Conservation (phyloP, 768 basidiomycete species). For the Leccinum incarnatum region DNA sequence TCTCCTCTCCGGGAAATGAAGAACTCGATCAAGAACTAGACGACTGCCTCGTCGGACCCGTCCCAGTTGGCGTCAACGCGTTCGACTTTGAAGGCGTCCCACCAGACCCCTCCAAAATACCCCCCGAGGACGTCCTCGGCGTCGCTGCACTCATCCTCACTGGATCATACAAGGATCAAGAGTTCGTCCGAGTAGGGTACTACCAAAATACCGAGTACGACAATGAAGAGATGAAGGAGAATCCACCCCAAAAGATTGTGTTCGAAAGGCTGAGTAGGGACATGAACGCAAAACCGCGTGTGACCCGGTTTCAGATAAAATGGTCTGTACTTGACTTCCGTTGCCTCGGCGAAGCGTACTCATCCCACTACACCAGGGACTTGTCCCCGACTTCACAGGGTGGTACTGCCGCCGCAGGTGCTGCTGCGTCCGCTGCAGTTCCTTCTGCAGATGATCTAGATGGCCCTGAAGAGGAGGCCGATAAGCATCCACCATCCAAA, state of each 20-base stretch:
- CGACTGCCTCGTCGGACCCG: conserved; percentile 95
- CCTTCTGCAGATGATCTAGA: conserved; percentile 71
- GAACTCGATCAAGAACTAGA: conserved; percentile 96
- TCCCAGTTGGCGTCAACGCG: conserved; percentile 94
- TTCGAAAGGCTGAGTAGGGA: conserved; percentile 84
- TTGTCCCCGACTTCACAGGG: conserved; percentile 50
- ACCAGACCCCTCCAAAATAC: conserved; percentile 82
- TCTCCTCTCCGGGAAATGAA: conserved; percentile 89
- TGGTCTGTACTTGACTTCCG: conserved; percentile 49
- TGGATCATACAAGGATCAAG: conserved; percentile 93
- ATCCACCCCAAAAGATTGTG: conserved; percentile 61
- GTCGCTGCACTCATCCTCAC: conserved; percentile 97
- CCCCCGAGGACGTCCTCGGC: conserved; percentile 86
- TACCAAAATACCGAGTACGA: conserved; percentile 99
- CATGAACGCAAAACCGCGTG: conserved; percentile 87
- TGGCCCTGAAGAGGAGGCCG: conserved; percentile 34
- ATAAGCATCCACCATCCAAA: conserved; percentile 15
- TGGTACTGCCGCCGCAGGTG: conserved; percentile 48
- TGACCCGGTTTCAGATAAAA: conserved; percentile 90
- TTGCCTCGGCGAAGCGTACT: neutral
- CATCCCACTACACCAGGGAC: conserved; percentile 50
- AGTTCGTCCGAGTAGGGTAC: conserved; percentile 99
- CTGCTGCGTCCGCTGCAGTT: conserved; percentile 69
- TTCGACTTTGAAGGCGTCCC: conserved; percentile 93
- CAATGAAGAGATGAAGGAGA: conserved; percentile 85